These are phyloP conservation scores for Didymella pomorum DNA, from an alignment of 2,329 filamentous ascomycete species.

Conservation along the genomic window DNA sequence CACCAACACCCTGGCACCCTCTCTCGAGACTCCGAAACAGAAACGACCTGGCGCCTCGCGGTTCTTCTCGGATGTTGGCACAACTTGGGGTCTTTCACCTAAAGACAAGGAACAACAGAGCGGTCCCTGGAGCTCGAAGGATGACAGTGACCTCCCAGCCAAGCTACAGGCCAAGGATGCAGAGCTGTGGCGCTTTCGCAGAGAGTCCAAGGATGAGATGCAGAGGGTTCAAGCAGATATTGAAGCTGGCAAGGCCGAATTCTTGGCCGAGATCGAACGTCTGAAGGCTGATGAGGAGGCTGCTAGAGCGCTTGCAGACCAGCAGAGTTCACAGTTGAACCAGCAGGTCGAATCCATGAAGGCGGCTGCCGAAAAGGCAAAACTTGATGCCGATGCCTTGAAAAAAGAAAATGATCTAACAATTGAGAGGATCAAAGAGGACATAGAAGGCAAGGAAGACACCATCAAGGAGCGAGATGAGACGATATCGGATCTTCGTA, in stretches of 20 bases:
- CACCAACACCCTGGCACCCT: neutral
- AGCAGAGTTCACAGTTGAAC: conserved; percentile 24
- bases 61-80: conserved; percentile 19
- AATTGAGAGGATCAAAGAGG: conserved; percentile 46
- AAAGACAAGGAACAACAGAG: conserved; percentile 4
- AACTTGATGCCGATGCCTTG: conserved; percentile 30
- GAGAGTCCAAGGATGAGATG: conserved; percentile 32
- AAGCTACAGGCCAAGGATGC: conserved; percentile 45
- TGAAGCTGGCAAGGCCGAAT: conserved; percentile 26
- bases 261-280: conserved; percentile 25
- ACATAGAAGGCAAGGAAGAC: conserved; percentile 45
- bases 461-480: conserved; percentile 40
- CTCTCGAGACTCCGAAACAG: conserved; percentile 9
- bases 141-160: conserved; percentile 23
- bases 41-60: conserved; percentile 7
- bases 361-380: conserved; percentile 31
- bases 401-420: conserved; percentile 40
- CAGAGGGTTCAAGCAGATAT: conserved; percentile 27
- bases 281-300: conserved; percentile 30
- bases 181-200: conserved; percentile 33
- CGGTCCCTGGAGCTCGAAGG: conserved; percentile 10
- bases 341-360: conserved; percentile 36
- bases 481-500: conserved; percentile 32
- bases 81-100: conserved; percentile 14
- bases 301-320: conserved; percentile 28